Conservation (phyloP, 2,329 filamentous ascomycete genomes). For the Clonostachys solani region DNA sequence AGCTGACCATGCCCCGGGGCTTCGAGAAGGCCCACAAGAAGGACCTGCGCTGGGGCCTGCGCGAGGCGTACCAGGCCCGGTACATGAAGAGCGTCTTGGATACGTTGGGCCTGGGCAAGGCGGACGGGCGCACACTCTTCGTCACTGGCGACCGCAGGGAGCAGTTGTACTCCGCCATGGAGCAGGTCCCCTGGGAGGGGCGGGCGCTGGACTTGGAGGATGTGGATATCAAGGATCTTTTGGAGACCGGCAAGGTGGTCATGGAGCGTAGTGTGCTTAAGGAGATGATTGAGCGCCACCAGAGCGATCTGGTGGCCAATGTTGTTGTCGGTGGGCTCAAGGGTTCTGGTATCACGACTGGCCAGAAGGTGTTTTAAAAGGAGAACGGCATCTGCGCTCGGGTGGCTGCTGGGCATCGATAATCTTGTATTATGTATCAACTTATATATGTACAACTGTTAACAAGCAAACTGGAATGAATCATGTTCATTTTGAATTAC, state of each 20-base stretch:
- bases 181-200: conserved; percentile 60
- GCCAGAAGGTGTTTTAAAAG: conserved; percentile 23
- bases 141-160: conserved; percentile 60
- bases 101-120: conserved; percentile 64
- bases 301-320: conserved; percentile 56
- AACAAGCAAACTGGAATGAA: background rate
- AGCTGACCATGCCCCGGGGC: conserved; percentile 54
- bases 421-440: background rate
- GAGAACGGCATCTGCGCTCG: background rate
- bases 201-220: conserved; percentile 67
- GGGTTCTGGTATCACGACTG: conserved; percentile 23
- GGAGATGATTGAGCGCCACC: conserved; percentile 68
- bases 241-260: conserved; percentile 80
- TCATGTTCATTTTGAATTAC: too few relatives aligned
- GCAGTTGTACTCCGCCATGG: conserved; percentile 64
- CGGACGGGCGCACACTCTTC: conserved; percentile 68
- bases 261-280: conserved; percentile 80
- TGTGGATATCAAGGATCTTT: conserved; percentile 91
- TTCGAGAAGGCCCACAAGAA: conserved; percentile 37
- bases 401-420: background rate
- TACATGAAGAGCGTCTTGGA: conserved; percentile 66
- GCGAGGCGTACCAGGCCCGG: conserved; percentile 53
- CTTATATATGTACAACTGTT: background rate
- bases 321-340: conserved; percentile 37
- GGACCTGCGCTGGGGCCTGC: conserved; percentile 41